Evolutionary conservation across 495 filamentous ascomycete genomes (phyloP).

Genomic region (Penicillium nucicola): DNA sequence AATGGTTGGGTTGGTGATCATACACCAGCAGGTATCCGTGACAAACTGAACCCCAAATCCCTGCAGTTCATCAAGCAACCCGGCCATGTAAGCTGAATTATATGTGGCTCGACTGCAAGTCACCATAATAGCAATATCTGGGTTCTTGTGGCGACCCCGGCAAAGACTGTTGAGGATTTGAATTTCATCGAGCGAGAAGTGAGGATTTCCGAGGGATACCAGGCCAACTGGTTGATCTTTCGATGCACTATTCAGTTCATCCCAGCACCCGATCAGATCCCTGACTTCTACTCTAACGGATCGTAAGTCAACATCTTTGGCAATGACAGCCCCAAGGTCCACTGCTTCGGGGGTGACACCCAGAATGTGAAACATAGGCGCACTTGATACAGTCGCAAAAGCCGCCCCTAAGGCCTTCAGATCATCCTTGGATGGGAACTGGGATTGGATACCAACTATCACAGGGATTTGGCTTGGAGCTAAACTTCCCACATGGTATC

Average conservation of each 20-base stretch:
- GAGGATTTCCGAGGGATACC: conserved; percentile 34
- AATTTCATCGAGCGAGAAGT: conserved; percentile 28
- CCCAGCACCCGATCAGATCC: conserved; percentile 11
- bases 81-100: conserved; percentile 6
- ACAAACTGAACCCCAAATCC: conserved; percentile 22
- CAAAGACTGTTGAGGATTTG: conserved; percentile 8
- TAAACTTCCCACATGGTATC: conserved; percentile 21
- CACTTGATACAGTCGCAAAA: conserved; percentile 27
- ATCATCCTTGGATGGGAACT: conserved; percentile 9
- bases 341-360: conserved; percentile 23
- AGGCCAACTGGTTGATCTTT: conserved; percentile 15
- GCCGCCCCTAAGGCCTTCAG: conserved; percentile 34
- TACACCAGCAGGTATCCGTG: conserved; percentile 34
- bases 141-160: conserved; percentile 7
- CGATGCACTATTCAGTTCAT: conserved; percentile 12
- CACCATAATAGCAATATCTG: conserved; percentile 10
- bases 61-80: conserved; percentile 11
- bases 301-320: neutral
- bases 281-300: neutral
- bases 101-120: conserved; percentile 21
- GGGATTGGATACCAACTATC: conserved; percentile 19
- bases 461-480: conserved; percentile 20
- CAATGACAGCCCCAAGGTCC: neutral
- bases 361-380: conserved; percentile 32
- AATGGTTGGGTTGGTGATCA: conserved; percentile 25